These are phyloP conservation scores for Scopulariopsis brevicaulis DNA, from an alignment of 2,329 filamentous ascomycete species.

Conservation along the genomic window DNA sequence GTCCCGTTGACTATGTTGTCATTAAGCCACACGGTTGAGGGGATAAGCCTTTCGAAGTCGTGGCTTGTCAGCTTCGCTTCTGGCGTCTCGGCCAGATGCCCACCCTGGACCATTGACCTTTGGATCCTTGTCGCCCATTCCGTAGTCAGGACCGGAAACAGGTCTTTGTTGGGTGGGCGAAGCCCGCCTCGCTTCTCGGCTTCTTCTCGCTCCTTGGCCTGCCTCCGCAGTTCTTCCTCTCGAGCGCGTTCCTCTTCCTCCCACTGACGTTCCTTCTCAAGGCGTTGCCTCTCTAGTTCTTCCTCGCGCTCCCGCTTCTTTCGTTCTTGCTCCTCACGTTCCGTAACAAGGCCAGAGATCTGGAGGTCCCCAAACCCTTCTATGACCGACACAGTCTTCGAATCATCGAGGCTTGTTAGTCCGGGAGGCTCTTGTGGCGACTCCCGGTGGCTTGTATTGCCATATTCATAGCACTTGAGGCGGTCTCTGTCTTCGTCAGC, in stretches of 20 bases:
- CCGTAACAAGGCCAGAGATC: neutral
- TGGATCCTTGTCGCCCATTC: constrained; percentile 2
- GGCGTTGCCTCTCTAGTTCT: neutral
- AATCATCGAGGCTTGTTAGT: neutral
- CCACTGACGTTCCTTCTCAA: constrained; percentile 1
- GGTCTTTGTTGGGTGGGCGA: neutral
- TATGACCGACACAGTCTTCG: neutral
- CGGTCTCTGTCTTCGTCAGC: neutral
- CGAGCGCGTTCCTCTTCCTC: neutral
- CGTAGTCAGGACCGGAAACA: constrained; percentile 1
- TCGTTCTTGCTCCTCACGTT: neutral
- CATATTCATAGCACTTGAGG: neutral
- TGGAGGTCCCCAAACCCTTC: neutral
- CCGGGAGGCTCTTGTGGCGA: neutral
- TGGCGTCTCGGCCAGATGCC: neutral
- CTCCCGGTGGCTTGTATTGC: neutral
- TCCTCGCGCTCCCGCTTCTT: constrained; percentile 2
- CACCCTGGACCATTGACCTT: neutral
- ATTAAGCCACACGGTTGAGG: constrained; percentile 55
- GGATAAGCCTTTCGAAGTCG: constrained; percentile 54
- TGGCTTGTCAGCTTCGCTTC: constrained; percentile 22
- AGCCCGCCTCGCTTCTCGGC: neutral
- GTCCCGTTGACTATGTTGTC: constrained; percentile 65
- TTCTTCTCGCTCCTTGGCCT: constrained; percentile 1
- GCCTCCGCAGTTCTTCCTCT: neutral